Conservation (phyloP, 805 yeast species). For the Pichia paraexigua region DNA sequence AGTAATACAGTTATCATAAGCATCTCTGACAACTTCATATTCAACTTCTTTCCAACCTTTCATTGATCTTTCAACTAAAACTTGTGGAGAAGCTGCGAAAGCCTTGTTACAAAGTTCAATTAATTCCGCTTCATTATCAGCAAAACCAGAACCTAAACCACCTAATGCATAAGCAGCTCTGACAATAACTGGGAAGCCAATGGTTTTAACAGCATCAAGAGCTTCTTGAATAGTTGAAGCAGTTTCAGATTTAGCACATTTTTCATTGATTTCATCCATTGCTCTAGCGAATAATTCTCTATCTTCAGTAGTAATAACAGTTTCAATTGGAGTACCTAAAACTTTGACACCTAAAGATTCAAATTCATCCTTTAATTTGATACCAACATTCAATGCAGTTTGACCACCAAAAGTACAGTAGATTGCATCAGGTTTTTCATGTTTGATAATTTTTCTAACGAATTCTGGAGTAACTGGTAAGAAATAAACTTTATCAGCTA, state of each 20-base stretch:
- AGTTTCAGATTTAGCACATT: conserved; percentile 90
- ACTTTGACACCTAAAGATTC: conserved; percentile 88
- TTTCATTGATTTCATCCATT: conserved; percentile 91
- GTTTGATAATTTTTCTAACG: conserved; percentile 88
- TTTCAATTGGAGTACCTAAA: conserved; percentile 92
- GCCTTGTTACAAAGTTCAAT: conserved; percentile 82
- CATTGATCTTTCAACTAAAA: conserved; percentile 90
- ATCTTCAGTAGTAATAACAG: conserved; percentile 96
- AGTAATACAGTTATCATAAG: conserved; percentile 94
- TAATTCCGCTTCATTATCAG: conserved; percentile 78
- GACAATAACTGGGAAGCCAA: conserved; percentile 92
- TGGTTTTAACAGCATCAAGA: conserved; percentile 69
- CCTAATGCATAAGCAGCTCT: conserved; percentile 98
- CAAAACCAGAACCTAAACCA: conserved; percentile 97
- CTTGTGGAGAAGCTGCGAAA: conserved; percentile 94
- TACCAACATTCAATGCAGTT: conserved; percentile 95
- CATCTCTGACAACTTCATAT: conserved; percentile 97
- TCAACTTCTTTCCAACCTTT: conserved; percentile 99
- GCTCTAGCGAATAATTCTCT: conserved; percentile 92
- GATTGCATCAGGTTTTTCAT: conserved; percentile 95
- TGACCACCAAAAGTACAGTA: conserved; percentile 98
- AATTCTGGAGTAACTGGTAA: conserved; percentile 97
- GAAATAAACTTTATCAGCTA: conserved; percentile 97
- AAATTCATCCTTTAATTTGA: conserved; percentile 88
- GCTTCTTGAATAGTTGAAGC: conserved; percentile 80